These are phyloP conservation scores for Talaromyces sp. DNA, from an alignment of 2,329 filamentous ascomycete genomes.

Conservation along the genomic window DNA sequence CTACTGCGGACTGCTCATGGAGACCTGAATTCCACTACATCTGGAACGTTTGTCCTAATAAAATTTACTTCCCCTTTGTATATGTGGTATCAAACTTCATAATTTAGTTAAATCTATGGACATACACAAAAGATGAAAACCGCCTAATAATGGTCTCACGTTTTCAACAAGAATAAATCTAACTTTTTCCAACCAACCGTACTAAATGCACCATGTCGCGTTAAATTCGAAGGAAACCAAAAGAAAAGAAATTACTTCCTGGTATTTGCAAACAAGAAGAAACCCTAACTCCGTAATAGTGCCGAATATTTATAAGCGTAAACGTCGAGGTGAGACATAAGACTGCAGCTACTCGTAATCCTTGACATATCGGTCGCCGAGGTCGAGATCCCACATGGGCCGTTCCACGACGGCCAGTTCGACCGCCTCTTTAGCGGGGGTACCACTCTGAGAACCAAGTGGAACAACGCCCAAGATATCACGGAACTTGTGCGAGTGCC, in stretches of 20 bases:
- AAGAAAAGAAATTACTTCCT: background rate
- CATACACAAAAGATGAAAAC: background rate
- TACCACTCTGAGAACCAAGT: conserved; percentile 38
- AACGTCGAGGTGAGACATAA: background rate
- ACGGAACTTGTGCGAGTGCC: conserved; percentile 89
- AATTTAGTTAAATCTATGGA: background rate
- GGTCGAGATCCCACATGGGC: conserved; percentile 74
- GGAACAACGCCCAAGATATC: conserved; percentile 76
- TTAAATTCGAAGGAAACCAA: background rate
- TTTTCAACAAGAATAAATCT: background rate
- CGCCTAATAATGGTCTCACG: background rate
- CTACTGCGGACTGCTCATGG: too few species aligned
- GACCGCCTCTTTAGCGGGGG: conserved; percentile 20
- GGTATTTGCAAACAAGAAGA: background rate
- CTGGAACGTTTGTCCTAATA: background rate
- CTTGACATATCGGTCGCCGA: conserved; percentile 65
- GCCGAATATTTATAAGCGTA: background rate
- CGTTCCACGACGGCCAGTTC: conserved; percentile 88
- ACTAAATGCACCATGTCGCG: background rate
- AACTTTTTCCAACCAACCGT: background rate
- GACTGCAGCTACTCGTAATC: conserved; percentile 41
- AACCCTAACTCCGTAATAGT: background rate
- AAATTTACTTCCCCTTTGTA: background rate
- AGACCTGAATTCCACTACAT: too few species aligned
- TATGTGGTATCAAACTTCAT: background rate